Conservation (phyloP, 805 yeast species). For the Ogataea sp. region DNA sequence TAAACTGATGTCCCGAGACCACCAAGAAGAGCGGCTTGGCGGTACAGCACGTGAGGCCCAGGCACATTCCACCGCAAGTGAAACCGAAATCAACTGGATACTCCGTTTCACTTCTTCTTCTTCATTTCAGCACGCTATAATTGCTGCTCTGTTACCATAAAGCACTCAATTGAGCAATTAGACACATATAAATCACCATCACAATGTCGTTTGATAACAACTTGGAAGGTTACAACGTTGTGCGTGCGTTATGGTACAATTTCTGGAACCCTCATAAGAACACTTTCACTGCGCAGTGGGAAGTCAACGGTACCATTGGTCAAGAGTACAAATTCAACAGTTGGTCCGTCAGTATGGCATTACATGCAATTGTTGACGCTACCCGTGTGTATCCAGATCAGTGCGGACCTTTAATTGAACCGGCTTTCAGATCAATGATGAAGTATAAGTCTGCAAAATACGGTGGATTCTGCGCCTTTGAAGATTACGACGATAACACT, state of each 20-base stretch:
- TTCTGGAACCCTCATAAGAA: slow-evolving; percentile 31
- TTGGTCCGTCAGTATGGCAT: slow-evolving; percentile 64
- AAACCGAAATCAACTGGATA: too few species aligned
- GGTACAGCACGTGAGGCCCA: too few species aligned
- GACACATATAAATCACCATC: too few species aligned
- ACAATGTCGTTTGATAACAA: slow-evolving; percentile 17
- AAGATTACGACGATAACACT: slow-evolving; percentile 43
- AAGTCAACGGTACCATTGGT: slow-evolving; percentile 37
- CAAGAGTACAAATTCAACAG: slow-evolving; percentile 47
- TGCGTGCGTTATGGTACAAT: slow-evolving; percentile 32
- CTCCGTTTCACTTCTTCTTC: too few species aligned
- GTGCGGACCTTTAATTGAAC: slow-evolving; percentile 43
- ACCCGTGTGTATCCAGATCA: slow-evolving; percentile 45
- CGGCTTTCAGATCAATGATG: slow-evolving; percentile 40
- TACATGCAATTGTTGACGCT: slow-evolving; percentile 63
- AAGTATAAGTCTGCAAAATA: slow-evolving; percentile 41
- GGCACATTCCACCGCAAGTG: too few species aligned
- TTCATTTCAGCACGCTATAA: too few species aligned
- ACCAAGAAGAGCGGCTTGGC: too few species aligned
- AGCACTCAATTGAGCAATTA: too few species aligned
- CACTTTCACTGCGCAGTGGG: slow-evolving; percentile 32
- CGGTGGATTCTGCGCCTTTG: slow-evolving; percentile 54
- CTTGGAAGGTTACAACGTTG: slow-evolving; percentile 31
- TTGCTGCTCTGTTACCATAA: too few species aligned
- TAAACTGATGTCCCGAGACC: too few species aligned